Percentiles rank a stretch among this genome's conserved stretches.
These are phyloP conservation scores for Coelastrella sp. DNA, from an alignment of 139 green algal genomes.

Conservation along the genomic window DNA sequence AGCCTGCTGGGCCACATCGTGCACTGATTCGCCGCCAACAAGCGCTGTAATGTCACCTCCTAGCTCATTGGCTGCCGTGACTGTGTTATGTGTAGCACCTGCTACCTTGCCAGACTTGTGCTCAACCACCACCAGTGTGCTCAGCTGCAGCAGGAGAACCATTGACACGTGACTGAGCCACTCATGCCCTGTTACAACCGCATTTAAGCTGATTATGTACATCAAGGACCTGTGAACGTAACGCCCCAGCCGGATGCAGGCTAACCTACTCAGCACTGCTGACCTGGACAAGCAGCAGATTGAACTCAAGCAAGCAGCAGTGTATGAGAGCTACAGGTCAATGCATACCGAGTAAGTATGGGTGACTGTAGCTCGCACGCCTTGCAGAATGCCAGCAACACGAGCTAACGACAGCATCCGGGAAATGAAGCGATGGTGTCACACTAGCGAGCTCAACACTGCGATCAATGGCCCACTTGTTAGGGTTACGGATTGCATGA, in stretches of 20 bases:
- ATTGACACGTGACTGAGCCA: too few relatives aligned
- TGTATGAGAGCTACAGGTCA: too few relatives aligned
- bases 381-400: background rate
- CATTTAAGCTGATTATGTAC: too few relatives aligned
- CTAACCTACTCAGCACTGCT: background rate
- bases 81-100: slow-evolving; percentile 48
- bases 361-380: background rate
- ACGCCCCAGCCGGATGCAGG: background rate
- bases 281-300: background rate
- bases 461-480: background rate
- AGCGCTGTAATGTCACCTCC: slow-evolving; percentile 48
- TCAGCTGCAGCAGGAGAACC: background rate
- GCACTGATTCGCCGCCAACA: slow-evolving; percentile 46
- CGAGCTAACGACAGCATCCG: background rate
- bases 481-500: background rate
- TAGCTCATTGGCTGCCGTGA: slow-evolving; percentile 50
- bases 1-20: slow-evolving; percentile 26
- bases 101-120: slow-evolving; percentile 52
- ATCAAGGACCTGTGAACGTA: too few relatives aligned
- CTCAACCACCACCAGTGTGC: slow-evolving; percentile 63
- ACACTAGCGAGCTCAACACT: background rate
- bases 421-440: background rate
- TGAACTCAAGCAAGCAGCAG: too few relatives aligned
- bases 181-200: too few relatives aligned
- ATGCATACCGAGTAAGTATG: background rate